Evolutionary conservation across 495 filamentous ascomycete species (phyloP).

Genomic region (Neurospora sublineolata): DNA sequence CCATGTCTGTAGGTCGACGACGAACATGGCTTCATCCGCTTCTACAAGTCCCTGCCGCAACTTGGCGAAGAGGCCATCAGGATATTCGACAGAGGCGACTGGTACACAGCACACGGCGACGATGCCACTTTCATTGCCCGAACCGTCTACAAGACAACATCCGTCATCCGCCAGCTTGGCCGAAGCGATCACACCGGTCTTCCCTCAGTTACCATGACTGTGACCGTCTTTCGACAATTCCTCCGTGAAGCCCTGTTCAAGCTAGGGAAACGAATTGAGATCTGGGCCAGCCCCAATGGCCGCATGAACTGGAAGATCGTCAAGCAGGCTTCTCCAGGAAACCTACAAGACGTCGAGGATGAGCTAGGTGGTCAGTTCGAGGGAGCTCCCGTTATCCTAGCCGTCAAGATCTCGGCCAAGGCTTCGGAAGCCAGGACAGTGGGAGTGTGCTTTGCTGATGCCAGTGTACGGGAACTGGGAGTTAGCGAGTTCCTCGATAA

Average conservation of each 20-base stretch:
- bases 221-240: conserved; percentile 91
- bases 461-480: conserved; percentile 87
- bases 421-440: conserved; percentile 77
- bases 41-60: conserved; percentile 69
- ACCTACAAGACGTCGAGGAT: conserved; percentile 94
- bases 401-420: conserved; percentile 83
- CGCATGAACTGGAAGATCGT: conserved; percentile 81
- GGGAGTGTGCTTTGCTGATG: conserved; percentile 96
- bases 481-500: conserved; percentile 98
- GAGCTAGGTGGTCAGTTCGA: conserved; percentile 84
- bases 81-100: conserved; percentile 89
- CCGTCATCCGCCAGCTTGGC: conserved; percentile 82
- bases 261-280: conserved; percentile 80
- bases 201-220: conserved; percentile 84
- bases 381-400: conserved; percentile 81
- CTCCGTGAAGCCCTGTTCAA: conserved; percentile 87
- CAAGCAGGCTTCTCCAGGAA: conserved; percentile 90
- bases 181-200: conserved; percentile 70
- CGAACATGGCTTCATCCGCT: conserved; percentile 89
- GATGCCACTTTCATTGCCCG: conserved; percentile 91
- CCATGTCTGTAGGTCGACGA: conserved; percentile 63
- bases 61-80: conserved; percentile 65
- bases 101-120: conserved; percentile 85
- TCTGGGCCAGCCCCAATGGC: conserved; percentile 63
- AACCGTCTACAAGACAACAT: conserved; percentile 94